Conservation (phyloP, 225 moss, liverwort and hornwort genomes). For the Lunularia cruciata region DNA sequence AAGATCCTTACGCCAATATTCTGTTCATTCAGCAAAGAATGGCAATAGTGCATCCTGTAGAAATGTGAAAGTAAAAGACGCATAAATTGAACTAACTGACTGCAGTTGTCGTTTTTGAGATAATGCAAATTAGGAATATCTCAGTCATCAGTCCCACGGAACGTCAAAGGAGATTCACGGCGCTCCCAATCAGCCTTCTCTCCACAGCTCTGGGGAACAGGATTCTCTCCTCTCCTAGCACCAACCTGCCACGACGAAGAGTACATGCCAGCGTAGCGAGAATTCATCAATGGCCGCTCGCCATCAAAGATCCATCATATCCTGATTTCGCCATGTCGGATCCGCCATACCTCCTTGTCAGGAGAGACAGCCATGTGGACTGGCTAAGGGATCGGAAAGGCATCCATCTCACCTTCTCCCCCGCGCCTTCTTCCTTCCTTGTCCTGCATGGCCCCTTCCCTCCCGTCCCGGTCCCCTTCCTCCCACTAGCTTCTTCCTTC, state of each 20-base stretch:
- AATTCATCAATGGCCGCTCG: neutral
- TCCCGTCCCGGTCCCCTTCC: neutral
- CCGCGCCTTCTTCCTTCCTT: neutral
- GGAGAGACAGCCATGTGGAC: neutral
- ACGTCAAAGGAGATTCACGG: too few species aligned
- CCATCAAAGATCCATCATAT: conserved; percentile 19
- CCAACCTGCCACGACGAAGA: neutral
- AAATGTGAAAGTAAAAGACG: too few species aligned
- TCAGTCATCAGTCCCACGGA: neutral
- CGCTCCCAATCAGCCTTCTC: conserved; percentile 8
- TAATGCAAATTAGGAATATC: too few species aligned
- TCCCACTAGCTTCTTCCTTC: neutral
- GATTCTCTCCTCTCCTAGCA: neutral
- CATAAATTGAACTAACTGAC: too few species aligned
- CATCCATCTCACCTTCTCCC: neutral
- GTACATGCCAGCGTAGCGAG: neutral
- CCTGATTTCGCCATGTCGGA: too few species aligned
- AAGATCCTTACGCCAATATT: too few species aligned
- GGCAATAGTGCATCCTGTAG: too few species aligned
- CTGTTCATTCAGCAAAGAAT: too few species aligned
- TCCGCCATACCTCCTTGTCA: neutral
- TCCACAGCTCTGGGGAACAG: neutral
- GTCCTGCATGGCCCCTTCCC: neutral
- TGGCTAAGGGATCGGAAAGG: neutral
- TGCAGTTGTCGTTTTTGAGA: too few species aligned